phyloP scores from a whole-genome alignment of 768 basidiomycete species.

The Boletus sp. region DNA sequence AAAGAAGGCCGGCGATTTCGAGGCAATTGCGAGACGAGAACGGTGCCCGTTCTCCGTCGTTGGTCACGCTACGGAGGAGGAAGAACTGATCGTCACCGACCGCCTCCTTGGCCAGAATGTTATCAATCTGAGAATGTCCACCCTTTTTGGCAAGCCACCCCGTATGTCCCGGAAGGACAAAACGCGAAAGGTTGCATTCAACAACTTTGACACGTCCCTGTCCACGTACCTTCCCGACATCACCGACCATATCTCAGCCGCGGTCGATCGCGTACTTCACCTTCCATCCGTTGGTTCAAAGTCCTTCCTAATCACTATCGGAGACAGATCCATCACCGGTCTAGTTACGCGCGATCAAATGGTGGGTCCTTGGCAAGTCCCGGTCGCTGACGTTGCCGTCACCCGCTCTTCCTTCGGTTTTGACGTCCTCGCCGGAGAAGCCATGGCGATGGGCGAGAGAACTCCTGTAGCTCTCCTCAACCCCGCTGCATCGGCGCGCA shows the following conservation, averaged over 20 bases:
- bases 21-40: conserved; percentile 77
- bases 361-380: conserved; percentile 99
- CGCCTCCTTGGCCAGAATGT: conserved; percentile 73
- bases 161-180: conserved; percentile 78
- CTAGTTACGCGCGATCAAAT: conserved; percentile 96
- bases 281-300: conserved; percentile 94
- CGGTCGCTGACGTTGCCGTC: conserved; percentile 95
- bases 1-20: conserved; percentile 60
- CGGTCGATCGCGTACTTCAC: conserved; percentile 77
- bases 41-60: conserved; percentile 93
- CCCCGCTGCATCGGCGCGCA: conserved; percentile 88
- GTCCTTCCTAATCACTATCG: conserved; percentile 97
- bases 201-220: conserved; percentile 71
- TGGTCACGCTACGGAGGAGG: conserved; percentile 76
- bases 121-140: conserved; percentile 89
- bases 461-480: conserved; percentile 87
- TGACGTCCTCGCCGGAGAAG: conserved; percentile 78
- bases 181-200: conserved; percentile 39
- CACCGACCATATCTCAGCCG: conserved; percentile 52
- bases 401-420: conserved; percentile 96
- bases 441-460: conserved; percentile 98
- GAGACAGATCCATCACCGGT: conserved; percentile 91
- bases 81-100: conserved; percentile 88
- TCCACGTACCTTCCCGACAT: conserved; percentile 55
- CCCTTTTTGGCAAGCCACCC: conserved; percentile 94